phyloP scores from a whole-genome alignment of 2,329 filamentous ascomycete species.

The Leptodontidium sp. region DNA sequence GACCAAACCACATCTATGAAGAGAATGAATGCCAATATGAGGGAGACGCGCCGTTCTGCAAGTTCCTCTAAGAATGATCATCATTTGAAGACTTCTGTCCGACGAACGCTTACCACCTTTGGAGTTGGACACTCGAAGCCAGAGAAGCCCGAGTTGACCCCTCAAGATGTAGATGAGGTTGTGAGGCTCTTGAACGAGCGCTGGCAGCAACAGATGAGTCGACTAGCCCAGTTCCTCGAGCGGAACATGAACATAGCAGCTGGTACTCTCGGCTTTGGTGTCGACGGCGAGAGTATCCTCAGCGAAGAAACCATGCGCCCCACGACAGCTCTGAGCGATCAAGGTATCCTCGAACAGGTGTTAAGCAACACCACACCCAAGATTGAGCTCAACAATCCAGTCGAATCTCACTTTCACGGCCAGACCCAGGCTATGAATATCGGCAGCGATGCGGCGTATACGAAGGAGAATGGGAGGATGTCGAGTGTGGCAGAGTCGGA shows the following conservation, averaged over 20 bases:
- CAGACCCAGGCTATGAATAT: slow-evolving; percentile 13
- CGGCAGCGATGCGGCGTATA: background rate
- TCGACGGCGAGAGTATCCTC: slow-evolving; percentile 32
- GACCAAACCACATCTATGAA: slow-evolving; percentile 69
- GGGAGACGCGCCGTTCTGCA: slow-evolving; percentile 36
- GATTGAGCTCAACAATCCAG: slow-evolving; percentile 42
- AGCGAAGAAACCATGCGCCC: slow-evolving; percentile 43
- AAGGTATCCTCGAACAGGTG: slow-evolving; percentile 45
- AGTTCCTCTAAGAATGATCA: slow-evolving; percentile 34
- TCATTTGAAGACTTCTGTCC: slow-evolving; percentile 41
- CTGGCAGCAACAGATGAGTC: slow-evolving; percentile 44
- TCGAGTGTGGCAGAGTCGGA: slow-evolving; percentile 4
- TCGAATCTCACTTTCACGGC: slow-evolving; percentile 35
- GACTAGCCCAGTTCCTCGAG: slow-evolving; percentile 43
- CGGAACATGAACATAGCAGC: slow-evolving; percentile 45
- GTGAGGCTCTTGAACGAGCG: slow-evolving; percentile 42
- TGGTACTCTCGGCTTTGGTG: slow-evolving; percentile 35
- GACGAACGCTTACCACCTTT: slow-evolving; percentile 42
- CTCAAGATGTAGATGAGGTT: slow-evolving; percentile 46
- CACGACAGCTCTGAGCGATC: slow-evolving; percentile 44
- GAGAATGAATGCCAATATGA: slow-evolving; percentile 48
- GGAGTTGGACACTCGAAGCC: slow-evolving; percentile 39
- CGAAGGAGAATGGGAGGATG: slow-evolving; percentile 14
- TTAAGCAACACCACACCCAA: slow-evolving; percentile 46
- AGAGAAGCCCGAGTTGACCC: slow-evolving; percentile 41